Evolutionary conservation across 805 yeast genomes (phyloP), one percentile per base, ranked within the genome.

Genomic region (Saccharomycopsis fodiens): DNA sequence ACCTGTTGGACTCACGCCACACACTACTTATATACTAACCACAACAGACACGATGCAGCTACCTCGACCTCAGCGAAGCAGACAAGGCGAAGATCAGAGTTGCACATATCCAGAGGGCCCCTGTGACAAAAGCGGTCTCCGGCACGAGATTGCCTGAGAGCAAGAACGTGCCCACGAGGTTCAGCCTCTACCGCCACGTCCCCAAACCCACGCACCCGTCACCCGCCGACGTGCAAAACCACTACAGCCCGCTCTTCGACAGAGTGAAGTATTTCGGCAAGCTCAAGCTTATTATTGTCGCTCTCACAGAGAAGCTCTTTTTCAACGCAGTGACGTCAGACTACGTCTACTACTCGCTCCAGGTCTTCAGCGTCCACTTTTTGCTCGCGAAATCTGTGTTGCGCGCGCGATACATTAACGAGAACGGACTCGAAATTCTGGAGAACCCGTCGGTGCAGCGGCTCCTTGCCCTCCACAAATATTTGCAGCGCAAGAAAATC

Each of bases 201-300:
- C 32, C 20, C 29, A 15, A 39, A 8, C 36, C 15, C 5, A 25
- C 15, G 41, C 30, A 39, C 13, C 29, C 17, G 5, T 10, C 17
- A 20, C n/a, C 8, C 4, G 23, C 19, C 19, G 38, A 27, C 6
- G 19, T n/a, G 20, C n/a, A 20, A 4, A 17, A 40, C 13, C 19
- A 17, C 20, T 42, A 20, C 20, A 40, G 42, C 19, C 44, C 44
- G 16, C 16, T 40, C 12, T 37, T 44, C 22, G 47, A 38, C 32
- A 16, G 45, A 19, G 10, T 19, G n/a, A 37, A 31, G 16, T 37
- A 38, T 17, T 38, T 31, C 37, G 31, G 36, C 12, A 37, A 22
- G 15, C 8, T 44, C 8, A 27, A 30, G 21, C 15, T 32, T 5
- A n/a, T 44, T 4, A 10, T 39, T n/a, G 8, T 38, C 5, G 16